A percentile compares a stretch with the other conserved stretches of the same genome.
phyloP scores from a whole-genome alignment of 164 flowering plant genomes.

The Dillenia suffruticosa region DNA sequence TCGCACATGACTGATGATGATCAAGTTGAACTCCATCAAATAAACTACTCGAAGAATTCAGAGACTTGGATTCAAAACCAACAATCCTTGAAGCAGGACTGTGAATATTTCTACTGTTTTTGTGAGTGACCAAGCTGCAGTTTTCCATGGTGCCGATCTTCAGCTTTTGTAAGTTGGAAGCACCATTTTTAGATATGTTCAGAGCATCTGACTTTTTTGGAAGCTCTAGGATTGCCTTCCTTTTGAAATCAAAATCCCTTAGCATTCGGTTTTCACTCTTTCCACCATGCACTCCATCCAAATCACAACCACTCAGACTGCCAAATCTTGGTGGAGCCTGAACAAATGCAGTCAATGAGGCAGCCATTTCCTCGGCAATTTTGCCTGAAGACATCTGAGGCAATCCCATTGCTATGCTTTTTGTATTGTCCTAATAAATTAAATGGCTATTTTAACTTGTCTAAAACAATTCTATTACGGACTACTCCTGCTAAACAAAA shows the following conservation, averaged over 20 bases:
- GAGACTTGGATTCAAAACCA: conserved; percentile 50
- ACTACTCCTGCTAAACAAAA: conserved; percentile 1
- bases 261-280: conserved; percentile 4
- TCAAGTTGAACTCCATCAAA: conserved; percentile 9
- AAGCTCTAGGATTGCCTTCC: conserved; percentile 31
- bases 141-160: conserved; percentile 27
- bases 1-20: conserved; percentile 14
- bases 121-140: conserved; percentile 24
- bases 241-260: conserved; percentile 28
- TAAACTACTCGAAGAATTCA: conserved; percentile 20
- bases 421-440: not conserved
- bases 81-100: conserved; percentile 64
- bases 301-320: conserved; percentile 35
- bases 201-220: conserved; percentile 21
- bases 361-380: conserved; percentile 34
- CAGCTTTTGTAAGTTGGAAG: conserved; percentile 26
- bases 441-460: too few relatives aligned
- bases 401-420: conserved; percentile 52
- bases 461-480: not conserved
- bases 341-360: conserved; percentile 33
- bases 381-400: conserved; percentile 52
- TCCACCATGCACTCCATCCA: conserved; percentile 36
- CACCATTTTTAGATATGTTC: conserved; percentile 20
- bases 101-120: conserved; percentile 29
- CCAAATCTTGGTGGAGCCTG: conserved; percentile 29